Base-by-base conservation (phyloP, 139 green algal genomes). In the Astrephomene gubernaculifera region DNA sequence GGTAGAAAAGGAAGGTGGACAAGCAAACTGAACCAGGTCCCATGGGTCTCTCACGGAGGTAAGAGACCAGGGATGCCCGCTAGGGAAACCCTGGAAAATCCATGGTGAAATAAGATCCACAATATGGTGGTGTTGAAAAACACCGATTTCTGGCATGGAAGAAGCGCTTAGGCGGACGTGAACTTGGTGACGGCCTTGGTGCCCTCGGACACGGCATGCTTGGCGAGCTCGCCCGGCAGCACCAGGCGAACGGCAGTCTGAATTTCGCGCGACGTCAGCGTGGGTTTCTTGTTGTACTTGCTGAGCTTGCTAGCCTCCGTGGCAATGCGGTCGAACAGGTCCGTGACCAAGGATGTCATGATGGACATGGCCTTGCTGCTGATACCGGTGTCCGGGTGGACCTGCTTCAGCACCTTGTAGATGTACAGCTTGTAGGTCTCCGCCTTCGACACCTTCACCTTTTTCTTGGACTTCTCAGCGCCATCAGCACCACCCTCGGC, bases 121-220 rank as follows among this genome's bases (percentile, higher is more conserved):
- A n/a, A 36, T 53, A 53, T 39, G 70, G 70, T 78, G 70, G 70
- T 78, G 70, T 78, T 78, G 70, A 78, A 41, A 78, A 78, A 78
- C 70, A 78, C 70, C 70, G 70, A 24, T 14, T 54, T 76, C 38
- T 61, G 35, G 35, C 9, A 25, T 12, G 49, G 12, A 29, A 2
- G 35, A 72, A 12, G 3, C 14, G 9, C 44, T 78, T 61, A 78
- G 27, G 27, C 22, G 5, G 70, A 61, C 12, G 70, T 61, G 4
- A 61, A 78, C 43, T 61, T 61, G 70, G 41, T 61, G 43, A 63
- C 70, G 70, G 70, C 70, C 70, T 78, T 78, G 39, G 43, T 61
- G 29, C 70, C 70, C 70, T 78, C 43, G 27, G 70, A 78, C 12
- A 63, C 95, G 33, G 79, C 41, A n/a, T 61, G 43, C 43, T 63